Conservation (phyloP, 768 basidiomycete genomes). For the Tulasnella calospora region DNA sequence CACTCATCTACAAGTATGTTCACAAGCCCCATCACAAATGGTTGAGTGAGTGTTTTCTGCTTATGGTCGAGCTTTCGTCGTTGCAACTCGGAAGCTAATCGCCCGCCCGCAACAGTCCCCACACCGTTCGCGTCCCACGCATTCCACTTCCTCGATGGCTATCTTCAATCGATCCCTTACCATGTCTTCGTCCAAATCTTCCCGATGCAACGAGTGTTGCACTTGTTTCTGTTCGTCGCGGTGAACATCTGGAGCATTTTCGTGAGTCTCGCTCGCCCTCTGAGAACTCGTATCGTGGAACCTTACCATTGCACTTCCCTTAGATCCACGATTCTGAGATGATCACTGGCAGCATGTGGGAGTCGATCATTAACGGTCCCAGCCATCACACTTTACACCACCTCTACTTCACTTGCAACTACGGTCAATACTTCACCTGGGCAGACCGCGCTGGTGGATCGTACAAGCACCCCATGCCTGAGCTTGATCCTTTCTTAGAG, state of each 20-base stretch:
- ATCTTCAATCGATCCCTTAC: conserved; percentile 89
- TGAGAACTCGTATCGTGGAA: not conserved
- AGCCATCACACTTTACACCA: conserved; percentile 98
- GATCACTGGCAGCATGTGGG: conserved; percentile 85
- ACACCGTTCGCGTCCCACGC: conserved; percentile 97
- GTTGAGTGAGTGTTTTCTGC: conserved; percentile 62
- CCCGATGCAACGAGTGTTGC: conserved; percentile 80
- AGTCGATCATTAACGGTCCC: conserved; percentile 92
- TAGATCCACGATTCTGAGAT: conserved; percentile 99
- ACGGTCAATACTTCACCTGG: conserved; percentile 97
- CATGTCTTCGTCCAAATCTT: conserved; percentile 87
- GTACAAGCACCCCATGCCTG: conserved; percentile 80
- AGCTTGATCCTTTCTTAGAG: conserved; percentile 80
- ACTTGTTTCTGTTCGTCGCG: conserved; percentile 79
- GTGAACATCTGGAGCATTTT: conserved; percentile 95
- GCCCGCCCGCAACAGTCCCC: conserved; percentile 57
- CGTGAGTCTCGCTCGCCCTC: conserved; percentile 43
- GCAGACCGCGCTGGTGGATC: conserved; percentile 79
- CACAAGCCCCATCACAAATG: conserved; percentile 99
- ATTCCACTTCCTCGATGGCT: conserved; percentile 96
- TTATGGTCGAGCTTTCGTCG: not conserved
- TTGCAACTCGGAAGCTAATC: not conserved
- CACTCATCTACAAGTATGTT: conserved; percentile 77
- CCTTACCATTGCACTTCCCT: not conserved
- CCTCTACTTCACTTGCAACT: conserved; percentile 94